Conservation (phyloP, 257 asterid species). For the Solanum megistacrolobum region DNA sequence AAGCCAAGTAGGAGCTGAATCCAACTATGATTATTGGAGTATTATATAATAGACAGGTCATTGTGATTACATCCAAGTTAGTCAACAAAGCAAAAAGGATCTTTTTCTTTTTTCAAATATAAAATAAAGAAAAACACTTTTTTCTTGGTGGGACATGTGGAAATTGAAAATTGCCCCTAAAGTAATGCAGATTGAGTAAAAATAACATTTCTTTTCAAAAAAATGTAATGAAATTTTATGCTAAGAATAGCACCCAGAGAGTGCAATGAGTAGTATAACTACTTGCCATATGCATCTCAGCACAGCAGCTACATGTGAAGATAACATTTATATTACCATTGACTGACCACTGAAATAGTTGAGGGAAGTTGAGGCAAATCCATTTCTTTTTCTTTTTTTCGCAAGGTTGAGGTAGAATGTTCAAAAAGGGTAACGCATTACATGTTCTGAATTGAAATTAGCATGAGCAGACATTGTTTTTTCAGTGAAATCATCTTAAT, state of each 20-base stretch:
- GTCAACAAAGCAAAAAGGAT: background rate
- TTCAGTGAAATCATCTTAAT: background rate
- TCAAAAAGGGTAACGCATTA: background rate
- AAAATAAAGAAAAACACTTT: background rate
- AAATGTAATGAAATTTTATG: background rate
- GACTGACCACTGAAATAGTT: background rate
- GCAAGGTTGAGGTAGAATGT: background rate
- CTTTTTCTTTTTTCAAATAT: background rate
- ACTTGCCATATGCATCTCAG: background rate
- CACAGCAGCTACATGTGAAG: background rate
- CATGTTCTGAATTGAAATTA: background rate
- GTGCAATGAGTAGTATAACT: background rate
- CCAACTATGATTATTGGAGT: background rate
- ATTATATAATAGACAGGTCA: background rate
- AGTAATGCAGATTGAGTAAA: background rate
- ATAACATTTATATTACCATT: background rate
- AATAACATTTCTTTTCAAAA: background rate
- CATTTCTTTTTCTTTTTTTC: background rate
- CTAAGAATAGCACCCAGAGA: background rate
- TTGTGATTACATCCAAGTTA: background rate
- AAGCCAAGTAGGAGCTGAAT: background rate
- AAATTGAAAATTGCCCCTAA: background rate
- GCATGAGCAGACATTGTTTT: background rate
- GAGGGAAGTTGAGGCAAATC: background rate
- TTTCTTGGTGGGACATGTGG: background rate